These are phyloP conservation scores for Crucibulum laeve DNA, from an alignment of 768 basidiomycete species.

Conservation along the genomic window DNA sequence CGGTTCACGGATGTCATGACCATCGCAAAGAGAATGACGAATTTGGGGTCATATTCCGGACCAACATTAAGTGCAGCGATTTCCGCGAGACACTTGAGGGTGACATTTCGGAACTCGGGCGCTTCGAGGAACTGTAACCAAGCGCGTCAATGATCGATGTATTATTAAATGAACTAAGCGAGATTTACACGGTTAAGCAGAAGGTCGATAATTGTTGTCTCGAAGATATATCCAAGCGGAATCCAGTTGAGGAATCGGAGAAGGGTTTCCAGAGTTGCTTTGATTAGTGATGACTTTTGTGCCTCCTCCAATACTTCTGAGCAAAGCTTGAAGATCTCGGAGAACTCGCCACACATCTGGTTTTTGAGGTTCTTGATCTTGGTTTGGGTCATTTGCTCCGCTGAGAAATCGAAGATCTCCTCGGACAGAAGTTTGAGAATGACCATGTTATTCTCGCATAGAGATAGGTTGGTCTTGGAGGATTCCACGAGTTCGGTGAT, in stretches of 20 bases:
- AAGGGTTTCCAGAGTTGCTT: slow-evolving; percentile 90
- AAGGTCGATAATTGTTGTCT: slow-evolving; percentile 94
- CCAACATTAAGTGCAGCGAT: slow-evolving; percentile 93
- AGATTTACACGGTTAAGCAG: slow-evolving; percentile 81
- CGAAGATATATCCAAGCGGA: slow-evolving; percentile 97
- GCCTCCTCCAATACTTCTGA: slow-evolving; percentile 96
- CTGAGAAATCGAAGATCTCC: slow-evolving; percentile 98
- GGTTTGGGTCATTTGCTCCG: slow-evolving; percentile 97
- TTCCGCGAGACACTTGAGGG: slow-evolving; percentile 93
- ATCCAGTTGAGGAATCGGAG: slow-evolving; percentile 99
- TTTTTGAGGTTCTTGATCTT: slow-evolving; percentile 98
- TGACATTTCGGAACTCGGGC: slow-evolving; percentile 95
- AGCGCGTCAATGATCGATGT: slow-evolving; percentile 10
- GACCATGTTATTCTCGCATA: slow-evolving; percentile 99
- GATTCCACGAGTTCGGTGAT: slow-evolving; percentile 96
- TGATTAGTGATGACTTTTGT: slow-evolving; percentile 93
- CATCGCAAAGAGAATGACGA: slow-evolving; percentile 95
- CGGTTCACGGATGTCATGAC: slow-evolving; percentile 97
- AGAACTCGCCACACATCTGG: slow-evolving; percentile 96
- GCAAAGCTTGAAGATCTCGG: slow-evolving; percentile 97
- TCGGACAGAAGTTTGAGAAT: slow-evolving; percentile 96
- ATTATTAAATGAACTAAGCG: slow-evolving; percentile 4
- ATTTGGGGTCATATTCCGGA: slow-evolving; percentile 97
- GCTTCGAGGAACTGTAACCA: slow-evolving; percentile 84
- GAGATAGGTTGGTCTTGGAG: slow-evolving; percentile 90